These are phyloP conservation scores for Neonectria punicea DNA, from an alignment of 2,329 filamentous ascomycete species.

Conservation along the genomic window DNA sequence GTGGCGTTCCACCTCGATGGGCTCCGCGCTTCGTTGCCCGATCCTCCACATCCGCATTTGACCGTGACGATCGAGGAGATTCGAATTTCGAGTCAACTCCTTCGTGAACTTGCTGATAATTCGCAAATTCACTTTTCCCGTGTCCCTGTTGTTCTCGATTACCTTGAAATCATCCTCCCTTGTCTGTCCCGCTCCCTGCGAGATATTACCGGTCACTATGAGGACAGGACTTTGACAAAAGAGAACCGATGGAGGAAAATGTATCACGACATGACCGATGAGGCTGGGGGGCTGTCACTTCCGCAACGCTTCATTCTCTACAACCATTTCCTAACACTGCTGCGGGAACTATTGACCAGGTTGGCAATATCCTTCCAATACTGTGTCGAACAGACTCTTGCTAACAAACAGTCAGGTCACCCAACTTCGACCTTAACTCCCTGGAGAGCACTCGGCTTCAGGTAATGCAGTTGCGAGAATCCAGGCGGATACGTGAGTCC, in stretches of 20 bases:
- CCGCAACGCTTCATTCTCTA: conserved; percentile 66
- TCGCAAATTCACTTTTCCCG: conserved; percentile 62
- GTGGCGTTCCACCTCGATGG: conserved; percentile 60
- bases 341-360: conserved; percentile 64
- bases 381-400: neutral
- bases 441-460: conserved; percentile 61
- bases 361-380: conserved; percentile 41
- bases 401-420: conserved; percentile 48
- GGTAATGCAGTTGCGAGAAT: conserved; percentile 63
- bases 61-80: conserved; percentile 60
- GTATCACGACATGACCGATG: conserved; percentile 65
- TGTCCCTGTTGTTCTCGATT: conserved; percentile 62
- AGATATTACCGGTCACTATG: conserved; percentile 63
- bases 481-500: conserved; percentile 62
- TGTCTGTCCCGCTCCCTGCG: conserved; percentile 63
- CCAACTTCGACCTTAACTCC: conserved; percentile 65
- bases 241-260: conserved; percentile 67
- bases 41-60: conserved; percentile 59
- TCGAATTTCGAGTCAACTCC: conserved; percentile 53
- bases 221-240: conserved; percentile 59
- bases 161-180: conserved; percentile 67
- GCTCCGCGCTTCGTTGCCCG: conserved; percentile 57
- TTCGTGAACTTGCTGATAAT: conserved; percentile 66
- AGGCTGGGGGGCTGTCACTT: conserved; percentile 62
- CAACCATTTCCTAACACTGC: conserved; percentile 62